A percentile compares a stretch with the other conserved stretches of the same genome.
Evolutionary conservation across 768 basidiomycete species (phyloP).

Genomic region (Sporobolomyces pararoseus): DNA sequence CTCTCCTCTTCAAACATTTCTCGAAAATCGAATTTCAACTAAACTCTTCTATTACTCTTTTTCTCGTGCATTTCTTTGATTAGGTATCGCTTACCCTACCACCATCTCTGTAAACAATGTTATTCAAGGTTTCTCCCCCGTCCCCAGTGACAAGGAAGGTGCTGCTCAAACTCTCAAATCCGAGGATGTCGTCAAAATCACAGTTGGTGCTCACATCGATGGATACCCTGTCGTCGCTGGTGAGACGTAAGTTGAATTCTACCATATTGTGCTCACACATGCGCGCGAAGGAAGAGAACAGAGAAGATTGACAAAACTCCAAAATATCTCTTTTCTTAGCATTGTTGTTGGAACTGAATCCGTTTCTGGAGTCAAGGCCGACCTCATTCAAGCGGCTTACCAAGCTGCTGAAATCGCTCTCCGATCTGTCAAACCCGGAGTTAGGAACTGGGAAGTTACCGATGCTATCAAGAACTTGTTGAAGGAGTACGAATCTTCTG

Average conservation of each 20-base stretch:
- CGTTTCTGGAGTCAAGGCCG: conserved; percentile 79
- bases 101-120: conserved; percentile 80
- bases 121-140: conserved; percentile 94
- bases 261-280: neutral
- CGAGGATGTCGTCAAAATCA: conserved; percentile 90
- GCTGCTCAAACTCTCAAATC: conserved; percentile 60
- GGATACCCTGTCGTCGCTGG: conserved; percentile 91
- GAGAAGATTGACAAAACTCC: too few relatives aligned
- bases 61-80: neutral
- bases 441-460: conserved; percentile 92
- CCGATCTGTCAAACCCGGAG: conserved; percentile 69
- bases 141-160: conserved; percentile 62
- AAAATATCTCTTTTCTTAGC: too few relatives aligned
- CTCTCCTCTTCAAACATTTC: neutral
- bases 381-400: conserved; percentile 90
- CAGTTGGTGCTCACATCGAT: conserved; percentile 95
- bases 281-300: too few relatives aligned
- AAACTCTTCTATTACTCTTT: neutral
- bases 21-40: neutral
- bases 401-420: conserved; percentile 86
- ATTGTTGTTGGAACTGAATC: conserved; percentile 75
- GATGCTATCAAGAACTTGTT: conserved; percentile 73
- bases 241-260: conserved; percentile 59
- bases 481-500: conserved; percentile 58
- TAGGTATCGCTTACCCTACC: conserved; percentile 92